These are phyloP conservation scores for Hygrocybe coccinea DNA, from an alignment of 768 basidiomycete species.

Conservation along the genomic window DNA sequence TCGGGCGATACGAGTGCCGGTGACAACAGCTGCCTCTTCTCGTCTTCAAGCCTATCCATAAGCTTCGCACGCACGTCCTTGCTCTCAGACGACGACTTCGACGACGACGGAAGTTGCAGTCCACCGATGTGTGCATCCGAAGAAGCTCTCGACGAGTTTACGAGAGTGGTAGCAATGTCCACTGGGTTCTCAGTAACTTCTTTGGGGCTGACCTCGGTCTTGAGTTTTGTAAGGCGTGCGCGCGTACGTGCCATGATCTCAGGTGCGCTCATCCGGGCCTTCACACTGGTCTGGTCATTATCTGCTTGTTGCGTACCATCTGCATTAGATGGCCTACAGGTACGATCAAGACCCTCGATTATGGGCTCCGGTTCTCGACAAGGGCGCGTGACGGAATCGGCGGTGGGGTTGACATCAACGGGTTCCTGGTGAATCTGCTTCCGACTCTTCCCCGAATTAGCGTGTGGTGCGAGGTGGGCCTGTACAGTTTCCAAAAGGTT, in stretches of 20 bases:
- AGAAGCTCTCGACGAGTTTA: too few relatives aligned
- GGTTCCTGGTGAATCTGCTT: background rate
- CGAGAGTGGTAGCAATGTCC: too few relatives aligned
- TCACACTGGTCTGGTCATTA: background rate
- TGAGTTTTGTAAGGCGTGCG: constrained; percentile 16
- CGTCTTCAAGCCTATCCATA: constrained; percentile 40
- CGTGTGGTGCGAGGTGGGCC: constrained; percentile 35
- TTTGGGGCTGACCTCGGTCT: background rate
- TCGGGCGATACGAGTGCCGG: background rate
- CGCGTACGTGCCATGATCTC: constrained; percentile 29
- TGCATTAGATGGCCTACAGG: background rate
- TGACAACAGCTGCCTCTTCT: constrained; percentile 27
- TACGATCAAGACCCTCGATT: background rate
- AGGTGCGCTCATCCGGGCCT: constrained; percentile 14
- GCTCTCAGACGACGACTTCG: background rate
- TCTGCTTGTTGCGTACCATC: background rate
- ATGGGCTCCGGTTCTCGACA: background rate
- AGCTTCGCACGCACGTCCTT: constrained; percentile 33
- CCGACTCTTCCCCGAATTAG: background rate
- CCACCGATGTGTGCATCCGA: background rate
- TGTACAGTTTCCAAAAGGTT: constrained; percentile 46
- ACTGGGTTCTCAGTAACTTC: background rate
- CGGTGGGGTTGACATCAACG: background rate
- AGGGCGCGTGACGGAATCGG: background rate
- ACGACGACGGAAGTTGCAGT: background rate